phyloP scores from a whole-genome alignment of 257 asterid genomes.

The Salvia hispanica region DNA sequence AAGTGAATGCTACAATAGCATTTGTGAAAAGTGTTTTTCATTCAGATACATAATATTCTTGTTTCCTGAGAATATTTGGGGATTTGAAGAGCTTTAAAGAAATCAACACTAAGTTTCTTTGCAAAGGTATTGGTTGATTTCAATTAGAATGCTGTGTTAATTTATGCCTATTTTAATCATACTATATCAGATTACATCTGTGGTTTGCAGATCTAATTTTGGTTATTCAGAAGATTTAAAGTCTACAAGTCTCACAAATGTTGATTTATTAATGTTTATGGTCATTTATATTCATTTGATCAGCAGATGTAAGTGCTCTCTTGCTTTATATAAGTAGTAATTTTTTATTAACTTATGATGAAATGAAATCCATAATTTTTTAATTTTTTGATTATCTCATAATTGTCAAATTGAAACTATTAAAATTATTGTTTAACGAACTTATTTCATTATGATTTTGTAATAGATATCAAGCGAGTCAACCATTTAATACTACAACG shows the following conservation, averaged over 20 bases:
- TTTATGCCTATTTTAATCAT: background rate
- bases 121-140: constrained; percentile 19
- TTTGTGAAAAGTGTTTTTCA: too few species aligned
- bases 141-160: background rate
- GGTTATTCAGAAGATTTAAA: background rate
- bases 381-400: too few species aligned
- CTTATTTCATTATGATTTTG: too few species aligned
- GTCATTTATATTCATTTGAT: constrained; percentile 2
- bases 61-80: background rate
- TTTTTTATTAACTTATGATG: too few species aligned
- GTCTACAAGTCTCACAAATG: background rate
- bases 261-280: background rate
- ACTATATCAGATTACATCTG: background rate
- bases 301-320: constrained; percentile 27
- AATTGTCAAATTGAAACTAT: too few species aligned
- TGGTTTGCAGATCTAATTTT: constrained; percentile 9
- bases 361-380: too few species aligned
- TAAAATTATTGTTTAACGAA: too few species aligned
- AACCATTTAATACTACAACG: background rate
- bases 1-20: background rate
- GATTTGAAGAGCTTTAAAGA: constrained; percentile 19
- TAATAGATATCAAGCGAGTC: background rate
- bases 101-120: background rate
- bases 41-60: too few species aligned
- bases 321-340: too few species aligned